Base-by-base conservation (phyloP, 2,329 filamentous ascomycete genomes). In the Fusarium temperatum region DNA sequence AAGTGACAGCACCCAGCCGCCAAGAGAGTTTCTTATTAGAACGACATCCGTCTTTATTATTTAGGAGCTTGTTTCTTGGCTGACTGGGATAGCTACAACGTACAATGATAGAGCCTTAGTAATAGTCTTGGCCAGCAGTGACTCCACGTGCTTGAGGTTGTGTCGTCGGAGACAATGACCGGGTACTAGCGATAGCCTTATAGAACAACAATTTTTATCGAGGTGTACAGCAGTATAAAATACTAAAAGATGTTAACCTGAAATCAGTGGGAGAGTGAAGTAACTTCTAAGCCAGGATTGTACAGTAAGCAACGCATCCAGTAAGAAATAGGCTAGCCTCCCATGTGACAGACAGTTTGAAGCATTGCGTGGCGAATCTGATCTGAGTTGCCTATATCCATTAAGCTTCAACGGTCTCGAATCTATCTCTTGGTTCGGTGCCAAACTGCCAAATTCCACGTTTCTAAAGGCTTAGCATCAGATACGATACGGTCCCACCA, bases 21-120 rank as follows among this genome's bases (percentile, higher is more conserved):
- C 65, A 68, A 68, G 66, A 44, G 30, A 54, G 13, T 55, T 44
- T 24, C 50, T 32, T 42, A 35, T 39, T 30, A n/a, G 15, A 38
- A 26, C 15, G 10, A n/a, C 28, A 44, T 61, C 11, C 30, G 14
- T 53, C 10, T 57, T 24, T 22, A 15, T 26, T 56, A 48, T 24
- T 50, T 28, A 36, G 32, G 51, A 44, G 48, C 65, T 63, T 44
- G 38, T n/a, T 24, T 41, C 65, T 69, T 64, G 57, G 66, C 66
- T 56, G 36, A 17, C 51, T 39, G 18, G 58, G 58, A 57, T 65
- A 44, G 53, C 24, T 30, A 48, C 18, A n/a, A 26, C 26, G 41
- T 32, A 28, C 18, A 24, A 32, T 38, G 32, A 51, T 53, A 44
- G 22, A 66, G 22, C 24, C 41, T 67, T 45, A 30, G 54, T 44